These are phyloP conservation scores for Gracilariopsis chorda DNA, from an alignment of 23 red algal species.

Conservation along the genomic window DNA sequence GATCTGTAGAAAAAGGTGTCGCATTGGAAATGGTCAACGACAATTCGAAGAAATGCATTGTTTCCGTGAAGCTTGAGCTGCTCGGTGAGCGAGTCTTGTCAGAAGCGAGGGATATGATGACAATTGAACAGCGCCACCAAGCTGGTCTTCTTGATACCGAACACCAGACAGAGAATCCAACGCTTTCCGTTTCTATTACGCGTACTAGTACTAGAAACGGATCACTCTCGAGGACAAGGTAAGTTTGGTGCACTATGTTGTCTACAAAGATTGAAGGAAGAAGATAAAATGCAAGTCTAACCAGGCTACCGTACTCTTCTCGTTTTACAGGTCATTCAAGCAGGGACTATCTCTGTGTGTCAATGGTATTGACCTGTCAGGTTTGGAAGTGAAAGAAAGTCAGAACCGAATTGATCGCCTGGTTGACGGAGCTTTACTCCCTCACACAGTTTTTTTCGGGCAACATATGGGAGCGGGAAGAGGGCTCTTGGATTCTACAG, in stretches of 20 bases:
- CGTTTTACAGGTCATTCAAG: constrained; percentile 5
- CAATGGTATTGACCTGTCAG: constrained; percentile 52
- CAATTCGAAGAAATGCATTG: constrained; percentile 31
- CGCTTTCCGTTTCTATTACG: not conserved
- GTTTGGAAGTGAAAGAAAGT: constrained; percentile 66
- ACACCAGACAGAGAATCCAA: not conserved
- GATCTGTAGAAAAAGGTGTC: constrained; percentile 52
- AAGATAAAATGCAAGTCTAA: not conserved
- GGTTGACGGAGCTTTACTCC: constrained; percentile 66
- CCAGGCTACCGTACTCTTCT: not conserved
- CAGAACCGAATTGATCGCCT: constrained; percentile 62
- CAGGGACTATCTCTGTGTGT: constrained; percentile 59
- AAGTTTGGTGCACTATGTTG: not conserved
- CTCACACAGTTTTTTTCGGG: constrained; percentile 82
- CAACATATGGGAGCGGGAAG: constrained; percentile 65
- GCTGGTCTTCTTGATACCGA: not conserved
- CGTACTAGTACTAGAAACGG: constrained; percentile 24
- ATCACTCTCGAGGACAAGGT: not conserved
- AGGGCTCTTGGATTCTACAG: constrained; percentile 46
- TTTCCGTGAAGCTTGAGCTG: constrained; percentile 22
- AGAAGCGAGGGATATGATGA: constrained; percentile 46
- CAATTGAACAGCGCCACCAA: not conserved
- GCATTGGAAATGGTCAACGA: constrained; percentile 65
- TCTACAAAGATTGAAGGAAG: not conserved
- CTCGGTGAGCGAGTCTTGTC: constrained; percentile 22